Evolutionary conservation across 768 basidiomycete species (phyloP), one percentile per base, ranked within the genome.

Genomic region (Tylopilus sp.): DNA sequence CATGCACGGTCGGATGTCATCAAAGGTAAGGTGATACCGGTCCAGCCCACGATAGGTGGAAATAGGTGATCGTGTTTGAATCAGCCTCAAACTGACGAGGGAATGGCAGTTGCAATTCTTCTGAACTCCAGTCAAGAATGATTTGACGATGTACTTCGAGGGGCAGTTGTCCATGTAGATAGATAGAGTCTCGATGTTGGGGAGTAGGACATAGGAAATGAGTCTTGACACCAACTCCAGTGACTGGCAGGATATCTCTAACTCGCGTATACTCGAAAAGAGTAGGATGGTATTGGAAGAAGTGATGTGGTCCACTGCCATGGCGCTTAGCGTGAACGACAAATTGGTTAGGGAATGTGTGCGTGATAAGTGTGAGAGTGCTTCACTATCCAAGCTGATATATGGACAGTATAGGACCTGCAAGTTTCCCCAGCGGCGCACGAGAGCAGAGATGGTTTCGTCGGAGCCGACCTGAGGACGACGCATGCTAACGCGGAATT

Each of bases 231-330:
- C 10, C 2, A 43, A 26, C 21, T 50, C 49, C 42, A 50, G 30
- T 17, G 49, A 50, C 10, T 50, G 49, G 2, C 42, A 50, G 30
- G 30, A 35, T 50, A 50, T 44, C 20, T 44, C 49, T 21, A 50
- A 7, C 4, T 44, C 26, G 49, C 36, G 49, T 17, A 50, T 8
- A 13, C 30, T 50, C 18, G 42, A 22, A 20, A 50, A 50, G 15
- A 39, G 28, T 1, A 50, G 43, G 2, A 44, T 30, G 22, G 43
- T 7, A 25, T 6, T 25, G 11, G 48, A 49, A 22, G 31, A 44
- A 6, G 8, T 18, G 17, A 50, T 30, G 20, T n/a, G 20, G 42
- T 39, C 26, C 17, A 21, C 20, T 4, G 26, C 43, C 6, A 13
- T 8, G 17, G 49, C 20, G 21, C 20, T 44, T 35, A 50, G 18